These are phyloP conservation scores for Arthroderma sp. DNA, from an alignment of 2,329 filamentous ascomycete species.

Conservation along the genomic window DNA sequence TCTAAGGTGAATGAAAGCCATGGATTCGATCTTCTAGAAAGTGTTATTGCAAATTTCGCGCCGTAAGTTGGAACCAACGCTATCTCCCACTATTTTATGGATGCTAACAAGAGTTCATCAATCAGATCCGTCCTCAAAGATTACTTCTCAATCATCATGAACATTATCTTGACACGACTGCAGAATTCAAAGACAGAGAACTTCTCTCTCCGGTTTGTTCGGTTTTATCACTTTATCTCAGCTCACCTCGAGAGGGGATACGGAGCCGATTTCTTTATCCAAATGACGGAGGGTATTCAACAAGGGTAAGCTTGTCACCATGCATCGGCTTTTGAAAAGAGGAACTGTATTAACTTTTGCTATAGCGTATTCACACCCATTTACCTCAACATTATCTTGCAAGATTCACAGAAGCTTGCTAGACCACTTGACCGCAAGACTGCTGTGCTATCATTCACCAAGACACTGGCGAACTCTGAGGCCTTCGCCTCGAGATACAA, in stretches of 20 bases:
- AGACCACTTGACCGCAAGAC: conserved; percentile 84
- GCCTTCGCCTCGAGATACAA: conserved; percentile 70
- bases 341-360: conserved; percentile 8
- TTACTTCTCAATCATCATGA: conserved; percentile 69
- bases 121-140: conserved; percentile 50
- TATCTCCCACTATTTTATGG: no score
- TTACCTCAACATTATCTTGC: conserved; percentile 76
- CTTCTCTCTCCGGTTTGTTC: conserved; percentile 74
- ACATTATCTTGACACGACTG: conserved; percentile 63
- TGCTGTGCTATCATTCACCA: conserved; percentile 84
- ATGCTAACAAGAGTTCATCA: not conserved
- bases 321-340: not conserved
- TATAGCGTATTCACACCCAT: conserved; percentile 54
- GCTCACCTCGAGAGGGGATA: conserved; percentile 68
- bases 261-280: conserved; percentile 84
- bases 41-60: conserved; percentile 59
- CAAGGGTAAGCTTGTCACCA: conserved; percentile 35
- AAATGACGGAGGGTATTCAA: conserved; percentile 69
- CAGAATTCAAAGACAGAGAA: conserved; percentile 66
- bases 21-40: conserved; percentile 81
- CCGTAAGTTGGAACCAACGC: conserved; percentile 38
- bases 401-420: conserved; percentile 75
- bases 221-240: conserved; percentile 87
- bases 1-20: conserved; percentile 74
- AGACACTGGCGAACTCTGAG: conserved; percentile 74